These are phyloP conservation scores for Phytophthora constricta DNA, from an alignment of 352 stramenopile genomes.

Conservation along the genomic window DNA sequence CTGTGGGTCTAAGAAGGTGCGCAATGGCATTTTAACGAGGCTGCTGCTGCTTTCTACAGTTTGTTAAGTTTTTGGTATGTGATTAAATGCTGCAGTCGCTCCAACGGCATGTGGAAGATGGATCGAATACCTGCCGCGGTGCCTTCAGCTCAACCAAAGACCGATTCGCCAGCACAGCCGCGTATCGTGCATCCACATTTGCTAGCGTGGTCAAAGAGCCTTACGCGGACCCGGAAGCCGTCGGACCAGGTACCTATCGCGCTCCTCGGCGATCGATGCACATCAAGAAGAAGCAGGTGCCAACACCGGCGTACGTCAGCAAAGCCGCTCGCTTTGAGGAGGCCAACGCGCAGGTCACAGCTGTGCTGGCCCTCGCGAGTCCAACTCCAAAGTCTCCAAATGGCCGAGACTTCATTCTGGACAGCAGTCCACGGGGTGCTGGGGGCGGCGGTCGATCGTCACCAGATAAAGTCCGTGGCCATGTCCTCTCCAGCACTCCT, in stretches of 20 bases:
- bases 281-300: constrained; percentile 67
- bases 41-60: no score
- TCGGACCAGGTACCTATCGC: constrained; percentile 69
- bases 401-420: constrained; percentile 15
- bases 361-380: constrained; percentile 39
- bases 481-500: constrained; percentile 63
- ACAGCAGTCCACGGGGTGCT: constrained; percentile 20
- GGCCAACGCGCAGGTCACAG: constrained; percentile 57
- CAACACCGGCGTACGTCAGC: constrained; percentile 62
- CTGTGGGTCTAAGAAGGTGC: constrained; percentile 62
- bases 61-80: no score
- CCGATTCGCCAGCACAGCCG: constrained; percentile 66
- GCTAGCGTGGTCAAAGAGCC: constrained; percentile 77
- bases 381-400: constrained; percentile 14
- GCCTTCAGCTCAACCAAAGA: constrained; percentile 73
- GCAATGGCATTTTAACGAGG: background rate
- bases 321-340: constrained; percentile 65
- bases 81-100: no score
- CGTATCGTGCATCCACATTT: constrained; percentile 73
- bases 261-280: constrained; percentile 63
- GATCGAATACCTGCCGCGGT: constrained; percentile 54
- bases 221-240: constrained; percentile 61
- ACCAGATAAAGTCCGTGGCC: constrained; percentile 50
- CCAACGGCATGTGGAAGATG: constrained; percentile 51
- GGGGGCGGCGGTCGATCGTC: constrained; percentile 24